phyloP scores from a whole-genome alignment of 2,329 filamentous ascomycete species.

The Sporothrix humicola region DNA sequence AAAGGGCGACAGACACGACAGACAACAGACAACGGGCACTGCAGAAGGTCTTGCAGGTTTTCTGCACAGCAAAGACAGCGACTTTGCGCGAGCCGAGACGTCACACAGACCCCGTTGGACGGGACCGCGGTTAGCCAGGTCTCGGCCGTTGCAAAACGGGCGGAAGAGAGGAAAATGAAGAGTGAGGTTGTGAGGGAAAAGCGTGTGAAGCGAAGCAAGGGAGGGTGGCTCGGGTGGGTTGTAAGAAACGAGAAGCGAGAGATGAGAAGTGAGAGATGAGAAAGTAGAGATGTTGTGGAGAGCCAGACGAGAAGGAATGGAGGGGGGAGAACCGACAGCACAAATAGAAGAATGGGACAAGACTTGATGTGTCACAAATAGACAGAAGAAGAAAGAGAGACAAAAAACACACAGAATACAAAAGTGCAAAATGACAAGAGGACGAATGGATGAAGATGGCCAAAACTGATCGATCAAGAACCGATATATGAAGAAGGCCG shows the following conservation, averaged over 20 bases:
- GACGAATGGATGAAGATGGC: neutral
- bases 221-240: neutral
- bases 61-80: conserved; percentile 15
- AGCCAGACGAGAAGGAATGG: neutral
- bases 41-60: no score
- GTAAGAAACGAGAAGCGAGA: neutral
- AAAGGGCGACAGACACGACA: neutral
- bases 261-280: neutral
- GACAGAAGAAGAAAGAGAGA: neutral
- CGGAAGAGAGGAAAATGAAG: conserved; percentile 1
- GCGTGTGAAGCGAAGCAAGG: neutral
- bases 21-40: neutral
- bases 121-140: conserved; percentile 23
- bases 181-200: neutral
- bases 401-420: neutral
- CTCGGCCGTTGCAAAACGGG: conserved; percentile 31
- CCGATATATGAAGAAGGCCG: neutral
- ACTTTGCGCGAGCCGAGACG: conserved; percentile 30
- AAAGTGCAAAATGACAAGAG: neutral
- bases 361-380: neutral
- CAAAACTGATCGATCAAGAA: neutral
- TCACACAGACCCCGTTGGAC: conserved; percentile 32
- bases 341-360: conserved; percentile 1
- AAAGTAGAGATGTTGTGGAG: neutral
- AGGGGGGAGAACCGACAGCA: neutral